Evolutionary conservation across 1,284 basidiomycete species (phyloP), one percentile per base, ranked within the genome.

Genomic region (Laetiporus sulphureus): DNA sequence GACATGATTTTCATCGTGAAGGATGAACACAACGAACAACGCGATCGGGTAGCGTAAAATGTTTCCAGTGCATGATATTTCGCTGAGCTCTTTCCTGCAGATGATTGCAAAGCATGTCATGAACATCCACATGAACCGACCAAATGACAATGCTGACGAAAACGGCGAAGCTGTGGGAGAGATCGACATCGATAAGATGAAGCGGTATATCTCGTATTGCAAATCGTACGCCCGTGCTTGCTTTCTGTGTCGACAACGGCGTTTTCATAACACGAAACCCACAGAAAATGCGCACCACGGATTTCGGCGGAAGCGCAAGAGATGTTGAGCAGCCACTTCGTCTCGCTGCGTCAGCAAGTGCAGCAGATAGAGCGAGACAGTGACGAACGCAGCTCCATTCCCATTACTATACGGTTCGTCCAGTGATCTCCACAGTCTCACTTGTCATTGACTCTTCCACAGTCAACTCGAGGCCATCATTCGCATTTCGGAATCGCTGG

Each of bases 1-100:
- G 96, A 99, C 60, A 97, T 99, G 96, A 99, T 99, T 58, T 99
- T 99, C 69, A 96, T 99, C 54, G 89, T 99, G 52, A 94, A 91
- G 62, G 96, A 99, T 59, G 94, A 98, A 58, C 96, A 99, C 64
- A 92, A 98, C 60, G 96, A 99, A 65, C 71, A 75, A 38, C 78
- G 96, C 35, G 96, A 99, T 64, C 80, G 84, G 60, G 91, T 89
- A 45, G n/a, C 21, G 76, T 63, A 12, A 12, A 19, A 22, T 16
- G 19, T 5, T 18, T 4, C 33, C 16, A 20, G 24, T 39, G 16
- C 30, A 10, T 18, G 5, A 18, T 19, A 25, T 32, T 15, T 22
- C 19, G 22, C 34, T 23, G 46, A 30, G 20, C 45, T 35, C 29
- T 45, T 19, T 2, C 18, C 44, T 41, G 1, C 49, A 94, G 87